Evolutionary conservation across 208 protist species (phyloP).

Genomic region (Spongospora subterranea): DNA sequence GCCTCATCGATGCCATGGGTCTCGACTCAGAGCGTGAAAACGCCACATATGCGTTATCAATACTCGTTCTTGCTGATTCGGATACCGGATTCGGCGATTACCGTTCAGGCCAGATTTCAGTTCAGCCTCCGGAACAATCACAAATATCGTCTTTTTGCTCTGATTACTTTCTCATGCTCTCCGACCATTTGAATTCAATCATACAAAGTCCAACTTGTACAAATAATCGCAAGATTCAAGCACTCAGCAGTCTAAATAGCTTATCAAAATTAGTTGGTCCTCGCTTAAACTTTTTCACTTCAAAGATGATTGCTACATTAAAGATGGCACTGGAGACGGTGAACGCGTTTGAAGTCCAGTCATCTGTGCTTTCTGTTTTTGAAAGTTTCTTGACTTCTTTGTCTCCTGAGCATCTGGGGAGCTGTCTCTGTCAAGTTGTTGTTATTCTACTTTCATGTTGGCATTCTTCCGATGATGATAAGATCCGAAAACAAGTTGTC

Average conservation of each 20-base stretch:
- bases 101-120: not conserved
- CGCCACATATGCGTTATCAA: not conserved
- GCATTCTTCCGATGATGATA: not conserved
- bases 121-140: not conserved
- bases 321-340: not conserved
- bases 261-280: not conserved
- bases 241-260: not conserved
- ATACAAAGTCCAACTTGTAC: not conserved
- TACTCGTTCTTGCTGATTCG: slow-evolving; percentile 40
- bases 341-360: not conserved
- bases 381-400: not conserved
- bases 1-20: slow-evolving; percentile 33
- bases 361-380: not conserved
- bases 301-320: slow-evolving; percentile 14
- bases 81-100: slow-evolving; percentile 16
- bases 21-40: not conserved
- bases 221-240: slow-evolving; percentile 19
- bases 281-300: not conserved
- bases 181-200: not conserved
- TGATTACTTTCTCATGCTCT: slow-evolving; percentile 32
- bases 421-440: slow-evolving; percentile 17
- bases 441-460: slow-evolving; percentile 45
- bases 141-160: slow-evolving; percentile 9
- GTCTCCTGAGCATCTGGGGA: not conserved
- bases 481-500: not conserved